Base-by-base conservation (phyloP, 495 filamentous ascomycete genomes). In the Trichoderma reesei region DNA sequence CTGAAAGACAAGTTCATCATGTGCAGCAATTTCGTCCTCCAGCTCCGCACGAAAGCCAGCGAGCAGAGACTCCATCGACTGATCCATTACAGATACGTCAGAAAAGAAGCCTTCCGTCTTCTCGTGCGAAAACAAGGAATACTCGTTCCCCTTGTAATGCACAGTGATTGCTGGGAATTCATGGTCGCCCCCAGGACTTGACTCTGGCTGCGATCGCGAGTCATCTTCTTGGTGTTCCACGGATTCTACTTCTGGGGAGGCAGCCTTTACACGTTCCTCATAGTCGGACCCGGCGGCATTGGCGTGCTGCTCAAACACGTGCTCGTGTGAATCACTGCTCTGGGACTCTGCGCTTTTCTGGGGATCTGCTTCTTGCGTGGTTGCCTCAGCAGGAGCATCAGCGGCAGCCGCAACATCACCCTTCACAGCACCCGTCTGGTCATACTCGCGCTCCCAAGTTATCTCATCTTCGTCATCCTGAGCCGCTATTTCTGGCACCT, bases 1-100 rank as follows among this genome's bases (percentile, higher is more conserved):
- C 59, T 84, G 80, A 64, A 94, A 75, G 33, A 86, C 78, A 56
- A 96, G 73, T 65, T 92, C 86, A 65, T 92, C 86, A 38, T 86
- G 81, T 37, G 85, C 77, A 20, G 75, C 72, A 26, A 94, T 78
- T 68, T 88, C 89, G 20, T 87, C 80, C 37, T 78, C 76, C 65
- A 96, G 83, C 7, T 91, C 81, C 34, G 78, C 72, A 48, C 90
- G 86, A 65, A 90, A 82, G 39, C 82, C 83, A 46, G 77, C 70
- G 60, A 96, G 79, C 26, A 96, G 77, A 39, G 82, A 77, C 31
- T 74, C 71, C 36, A 96, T 73, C 16, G 77, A 77, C 20, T 81
- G 70, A 59, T 85, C 80, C 16, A 86, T 78, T 1, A 88, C 75
- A 31, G 78, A 76, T 66, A 84, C 80, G 68, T 92, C 87, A 64